A percentile compares a stretch with the other conserved stretches of the same genome.
These are phyloP conservation scores for Mycena venus DNA, from an alignment of 768 basidiomycete species.

Conservation along the genomic window DNA sequence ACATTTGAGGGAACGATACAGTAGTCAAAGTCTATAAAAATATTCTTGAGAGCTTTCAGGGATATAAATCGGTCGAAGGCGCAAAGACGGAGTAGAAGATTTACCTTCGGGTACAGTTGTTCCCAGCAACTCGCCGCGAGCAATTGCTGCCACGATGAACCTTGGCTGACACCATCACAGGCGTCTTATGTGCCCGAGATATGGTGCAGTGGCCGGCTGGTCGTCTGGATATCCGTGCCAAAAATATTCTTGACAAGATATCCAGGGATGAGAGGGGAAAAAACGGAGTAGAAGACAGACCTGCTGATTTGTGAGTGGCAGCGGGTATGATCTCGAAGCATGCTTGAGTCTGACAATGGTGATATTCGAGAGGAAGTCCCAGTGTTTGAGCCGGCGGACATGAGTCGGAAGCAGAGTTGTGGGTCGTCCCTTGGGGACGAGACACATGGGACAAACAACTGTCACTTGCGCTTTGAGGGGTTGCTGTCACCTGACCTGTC, in stretches of 20 bases:
- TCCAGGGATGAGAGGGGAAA: slow-evolving; percentile 18
- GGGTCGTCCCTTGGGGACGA: too few species aligned
- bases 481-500: too few species aligned
- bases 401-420: slow-evolving; percentile 13
- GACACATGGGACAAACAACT: too few species aligned
- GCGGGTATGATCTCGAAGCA: slow-evolving; percentile 14
- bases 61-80: slow-evolving; percentile 18
- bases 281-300: slow-evolving; percentile 14
- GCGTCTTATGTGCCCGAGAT: slow-evolving; percentile 10
- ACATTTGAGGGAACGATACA: slow-evolving; percentile 12
- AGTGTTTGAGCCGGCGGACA: slow-evolving; percentile 15
- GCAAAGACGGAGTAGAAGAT: slow-evolving; percentile 20
- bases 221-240: slow-evolving; percentile 17
- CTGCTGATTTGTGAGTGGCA: slow-evolving; percentile 15
- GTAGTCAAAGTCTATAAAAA: slow-evolving; percentile 10
- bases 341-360: slow-evolving; percentile 11
- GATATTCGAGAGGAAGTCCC: slow-evolving; percentile 1
- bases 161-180: slow-evolving; percentile 16
- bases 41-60: slow-evolving; percentile 15
- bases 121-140: slow-evolving; percentile 16
- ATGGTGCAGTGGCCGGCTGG: slow-evolving; percentile 14
- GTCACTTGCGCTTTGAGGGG: too few species aligned
- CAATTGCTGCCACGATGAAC: slow-evolving; percentile 18
- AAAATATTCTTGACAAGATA: slow-evolving; percentile 18
- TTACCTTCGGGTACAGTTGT: background rate